Percentiles rank a stretch among this genome's conserved stretches.
Conservation (phyloP, 2,329 filamentous ascomycete species). For the Fusarium multiceps region DNA sequence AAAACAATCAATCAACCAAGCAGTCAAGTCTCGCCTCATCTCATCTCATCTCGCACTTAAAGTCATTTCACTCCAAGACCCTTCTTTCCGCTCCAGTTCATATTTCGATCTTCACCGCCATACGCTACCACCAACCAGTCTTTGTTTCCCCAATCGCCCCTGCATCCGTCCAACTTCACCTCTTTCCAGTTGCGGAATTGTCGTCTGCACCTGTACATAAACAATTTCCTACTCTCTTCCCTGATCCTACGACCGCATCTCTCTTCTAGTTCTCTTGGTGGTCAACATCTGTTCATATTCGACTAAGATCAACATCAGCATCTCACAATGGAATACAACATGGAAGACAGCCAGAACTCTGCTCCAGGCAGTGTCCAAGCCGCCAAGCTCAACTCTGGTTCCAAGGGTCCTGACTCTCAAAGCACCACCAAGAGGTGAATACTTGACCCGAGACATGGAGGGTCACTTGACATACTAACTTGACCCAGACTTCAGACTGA, state of each 20-base stretch:
- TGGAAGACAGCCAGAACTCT: constrained; percentile 73
- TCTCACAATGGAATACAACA: constrained; percentile 57
- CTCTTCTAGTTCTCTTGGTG: constrained; percentile 19
- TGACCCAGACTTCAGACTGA: constrained; percentile 86
- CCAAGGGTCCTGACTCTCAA: constrained; percentile 72
- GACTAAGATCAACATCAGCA: constrained; percentile 15
- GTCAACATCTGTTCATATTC: constrained; percentile 11
- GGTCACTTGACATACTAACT: constrained; percentile 16
- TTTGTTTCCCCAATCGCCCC: constrained; percentile 18
- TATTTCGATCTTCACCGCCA: constrained; percentile 1
- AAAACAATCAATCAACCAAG: constrained; percentile 25
- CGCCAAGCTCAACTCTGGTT: constrained; percentile 68
- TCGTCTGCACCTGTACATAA: constrained; percentile 30
- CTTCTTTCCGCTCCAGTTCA: constrained; percentile 4
- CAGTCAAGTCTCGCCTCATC: constrained; percentile 24
- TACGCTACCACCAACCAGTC: constrained; percentile 16
- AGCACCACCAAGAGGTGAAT: constrained; percentile 81
- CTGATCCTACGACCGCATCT: constrained; percentile 6
- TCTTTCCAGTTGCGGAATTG: constrained; percentile 42
- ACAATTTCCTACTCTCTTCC: constrained; percentile 11
- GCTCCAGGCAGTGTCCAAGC: constrained; percentile 71
- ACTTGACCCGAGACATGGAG: constrained; percentile 1
- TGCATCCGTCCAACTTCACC: constrained; percentile 29
- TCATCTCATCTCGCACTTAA: constrained; percentile 25
- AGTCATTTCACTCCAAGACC: constrained; percentile 4